phyloP scores from a whole-genome alignment of 2,329 filamentous ascomycete species.

The Aspergillus persii region DNA sequence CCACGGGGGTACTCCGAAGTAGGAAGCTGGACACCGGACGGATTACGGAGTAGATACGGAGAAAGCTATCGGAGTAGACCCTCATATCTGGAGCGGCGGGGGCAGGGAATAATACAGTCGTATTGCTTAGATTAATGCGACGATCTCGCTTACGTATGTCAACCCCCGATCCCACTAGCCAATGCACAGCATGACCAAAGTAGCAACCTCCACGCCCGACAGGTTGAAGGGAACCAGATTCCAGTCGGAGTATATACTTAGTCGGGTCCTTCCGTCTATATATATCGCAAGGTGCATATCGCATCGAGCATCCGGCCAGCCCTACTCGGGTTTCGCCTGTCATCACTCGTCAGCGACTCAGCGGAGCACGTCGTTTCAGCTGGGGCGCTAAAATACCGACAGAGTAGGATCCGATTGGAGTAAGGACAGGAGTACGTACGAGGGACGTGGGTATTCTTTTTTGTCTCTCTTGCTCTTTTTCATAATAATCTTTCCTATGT shows the following conservation, averaged over 20 bases:
- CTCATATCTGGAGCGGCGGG: background rate
- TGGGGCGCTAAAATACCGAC: background rate
- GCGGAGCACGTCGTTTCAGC: background rate
- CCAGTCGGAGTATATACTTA: background rate
- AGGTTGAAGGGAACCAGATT: background rate
- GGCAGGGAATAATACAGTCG: background rate
- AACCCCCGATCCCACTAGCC: constrained; percentile 12
- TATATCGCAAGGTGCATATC: background rate
- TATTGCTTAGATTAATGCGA: constrained; percentile 6
- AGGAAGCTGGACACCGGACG: background rate
- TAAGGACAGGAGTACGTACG: background rate
- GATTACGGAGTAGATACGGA: background rate
- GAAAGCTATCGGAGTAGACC: too few relatives aligned
- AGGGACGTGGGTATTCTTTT: background rate
- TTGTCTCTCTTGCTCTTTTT: background rate
- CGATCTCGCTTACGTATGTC: constrained; percentile 17
- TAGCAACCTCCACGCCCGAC: constrained; percentile 16
- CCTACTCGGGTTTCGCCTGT: background rate
- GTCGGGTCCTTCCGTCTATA: background rate
- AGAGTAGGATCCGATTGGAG: background rate
- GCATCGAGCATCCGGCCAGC: background rate
- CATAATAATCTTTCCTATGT: background rate
- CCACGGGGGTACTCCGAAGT: too few relatives aligned
- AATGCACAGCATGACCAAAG: constrained; percentile 14
- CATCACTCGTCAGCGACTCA: background rate